Conservation (phyloP, 257 asterid genomes). For the Schizonepeta tenuifolia region DNA sequence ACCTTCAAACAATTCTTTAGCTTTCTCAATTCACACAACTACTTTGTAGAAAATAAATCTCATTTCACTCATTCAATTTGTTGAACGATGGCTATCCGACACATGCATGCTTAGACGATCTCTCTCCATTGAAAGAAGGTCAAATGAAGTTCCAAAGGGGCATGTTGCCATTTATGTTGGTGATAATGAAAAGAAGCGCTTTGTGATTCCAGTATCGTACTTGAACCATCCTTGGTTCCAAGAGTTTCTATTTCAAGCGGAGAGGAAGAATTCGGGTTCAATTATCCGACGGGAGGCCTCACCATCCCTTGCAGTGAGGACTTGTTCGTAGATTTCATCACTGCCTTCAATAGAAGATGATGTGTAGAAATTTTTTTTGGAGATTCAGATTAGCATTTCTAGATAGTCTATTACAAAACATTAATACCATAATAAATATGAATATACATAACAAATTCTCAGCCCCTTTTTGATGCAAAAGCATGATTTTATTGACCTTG, state of each 20-base stretch:
- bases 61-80: too few species aligned
- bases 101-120: conserved; percentile 28
- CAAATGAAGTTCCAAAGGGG: conserved; percentile 15
- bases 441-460: background rate
- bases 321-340: background rate
- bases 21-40: background rate
- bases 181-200: background rate
- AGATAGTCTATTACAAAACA: background rate
- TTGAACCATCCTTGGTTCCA: conserved; percentile 6
- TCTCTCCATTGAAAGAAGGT: conserved; percentile 1
- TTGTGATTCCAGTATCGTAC: conserved; percentile 5
- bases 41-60: background rate
- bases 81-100: conserved; percentile 17
- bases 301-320: conserved; percentile 7
- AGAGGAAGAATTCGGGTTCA: conserved; percentile 15
- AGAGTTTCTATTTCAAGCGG: background rate
- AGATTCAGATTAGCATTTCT: conserved; percentile 6
- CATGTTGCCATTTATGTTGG: conserved; percentile 10
- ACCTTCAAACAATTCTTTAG: background rate
- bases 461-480: too few species aligned
- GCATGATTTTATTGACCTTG: too few species aligned
- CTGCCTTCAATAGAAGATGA: background rate
- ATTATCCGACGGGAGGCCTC: conserved; percentile 27
- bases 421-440: background rate
- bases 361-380: background rate